A percentile compares a stretch with the other conserved stretches of the same genome.
These are phyloP conservation scores for Raphanus raphanistrum DNA, from an alignment of 345 rosid genomes.

Conservation along the genomic window DNA sequence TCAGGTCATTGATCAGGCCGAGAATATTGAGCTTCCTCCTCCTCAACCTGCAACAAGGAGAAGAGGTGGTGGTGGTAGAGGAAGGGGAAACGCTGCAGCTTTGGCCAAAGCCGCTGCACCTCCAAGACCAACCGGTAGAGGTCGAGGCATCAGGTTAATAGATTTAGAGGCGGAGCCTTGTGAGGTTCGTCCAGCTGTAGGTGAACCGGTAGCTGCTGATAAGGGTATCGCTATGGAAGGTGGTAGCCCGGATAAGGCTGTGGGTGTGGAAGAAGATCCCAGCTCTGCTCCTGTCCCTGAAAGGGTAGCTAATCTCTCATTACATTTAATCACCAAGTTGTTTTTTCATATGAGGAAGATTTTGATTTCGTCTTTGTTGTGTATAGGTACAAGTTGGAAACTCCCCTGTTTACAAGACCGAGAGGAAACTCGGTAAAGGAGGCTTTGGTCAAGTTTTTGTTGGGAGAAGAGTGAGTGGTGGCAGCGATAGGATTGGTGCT, in stretches of 20 bases:
- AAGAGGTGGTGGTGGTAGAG: slow-evolving; percentile 68
- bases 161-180: slow-evolving; percentile 92
- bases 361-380: not conserved
- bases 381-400: slow-evolving; percentile 77
- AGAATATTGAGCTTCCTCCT: slow-evolving; percentile 73
- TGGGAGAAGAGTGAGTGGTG: slow-evolving; percentile 59
- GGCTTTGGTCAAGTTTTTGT: slow-evolving; percentile 92
- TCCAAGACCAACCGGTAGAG: slow-evolving; percentile 73
- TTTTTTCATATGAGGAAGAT: not conserved
- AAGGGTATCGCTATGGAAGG: slow-evolving; percentile 89
- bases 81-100: slow-evolving; percentile 83
- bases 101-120: slow-evolving; percentile 70
- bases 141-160: slow-evolving; percentile 80
- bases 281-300: slow-evolving; percentile 88
- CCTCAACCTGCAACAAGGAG: slow-evolving; percentile 80
- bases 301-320: slow-evolving; percentile 52
- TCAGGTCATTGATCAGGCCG: slow-evolving; percentile 66
- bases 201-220: slow-evolving; percentile 80
- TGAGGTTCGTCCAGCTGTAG: slow-evolving; percentile 57
- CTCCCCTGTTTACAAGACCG: slow-evolving; percentile 65
- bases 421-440: slow-evolving; percentile 78
- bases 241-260: slow-evolving; percentile 70
- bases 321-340: not conserved
- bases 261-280: slow-evolving; percentile 85
- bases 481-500: slow-evolving; percentile 50